Percentiles rank a stretch among this genome's conserved stretches.
Conservation (phyloP, 192 early-diverging fungal species). For the Martensiomyces pterosporus region DNA sequence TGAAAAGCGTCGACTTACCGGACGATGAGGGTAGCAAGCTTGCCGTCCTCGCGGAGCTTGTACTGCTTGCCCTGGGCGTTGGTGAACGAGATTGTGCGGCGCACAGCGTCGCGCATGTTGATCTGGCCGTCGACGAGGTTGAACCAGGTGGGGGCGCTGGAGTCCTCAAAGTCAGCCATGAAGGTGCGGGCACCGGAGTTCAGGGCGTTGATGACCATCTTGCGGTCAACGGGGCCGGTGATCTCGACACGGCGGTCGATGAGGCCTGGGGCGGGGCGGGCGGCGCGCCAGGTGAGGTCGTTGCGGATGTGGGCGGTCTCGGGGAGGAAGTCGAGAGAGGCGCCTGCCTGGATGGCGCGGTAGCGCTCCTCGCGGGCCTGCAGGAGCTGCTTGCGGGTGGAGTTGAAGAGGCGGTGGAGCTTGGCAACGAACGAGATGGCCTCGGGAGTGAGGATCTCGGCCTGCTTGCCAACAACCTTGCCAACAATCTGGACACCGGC, state of each 20-base stretch:
- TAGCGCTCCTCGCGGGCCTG: constrained; percentile 74
- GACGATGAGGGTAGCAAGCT: constrained; percentile 86
- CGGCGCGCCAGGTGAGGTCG: constrained; percentile 84
- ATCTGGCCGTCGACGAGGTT: constrained; percentile 85
- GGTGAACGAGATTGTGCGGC: constrained; percentile 79
- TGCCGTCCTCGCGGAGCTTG: constrained; percentile 84
- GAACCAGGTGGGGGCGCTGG: constrained; percentile 96
- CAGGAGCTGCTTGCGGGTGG: constrained; percentile 83
- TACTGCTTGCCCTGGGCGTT: constrained; percentile 91
- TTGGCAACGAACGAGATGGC: constrained; percentile 84
- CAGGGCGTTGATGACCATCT: constrained; percentile 99
- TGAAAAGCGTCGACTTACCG: constrained; percentile 47
- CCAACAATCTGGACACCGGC: constrained; percentile 72
- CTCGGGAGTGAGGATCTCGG: constrained; percentile 76
- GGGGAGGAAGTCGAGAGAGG: constrained; percentile 85
- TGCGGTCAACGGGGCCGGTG: constrained; percentile 95
- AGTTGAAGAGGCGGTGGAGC: constrained; percentile 88
- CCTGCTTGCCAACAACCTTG: constrained; percentile 58
- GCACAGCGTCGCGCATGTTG: constrained; percentile 93
- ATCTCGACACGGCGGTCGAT: constrained; percentile 94
- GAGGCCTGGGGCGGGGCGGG: constrained; percentile 84
- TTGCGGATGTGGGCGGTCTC: constrained; percentile 89
- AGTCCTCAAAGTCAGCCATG: constrained; percentile 99
- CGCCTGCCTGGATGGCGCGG: constrained; percentile 72
- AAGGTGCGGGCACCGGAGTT: constrained; percentile 92